These are phyloP conservation scores for Fusarium lyarnte DNA, from an alignment of 2,329 filamentous ascomycete species.

Conservation along the genomic window DNA sequence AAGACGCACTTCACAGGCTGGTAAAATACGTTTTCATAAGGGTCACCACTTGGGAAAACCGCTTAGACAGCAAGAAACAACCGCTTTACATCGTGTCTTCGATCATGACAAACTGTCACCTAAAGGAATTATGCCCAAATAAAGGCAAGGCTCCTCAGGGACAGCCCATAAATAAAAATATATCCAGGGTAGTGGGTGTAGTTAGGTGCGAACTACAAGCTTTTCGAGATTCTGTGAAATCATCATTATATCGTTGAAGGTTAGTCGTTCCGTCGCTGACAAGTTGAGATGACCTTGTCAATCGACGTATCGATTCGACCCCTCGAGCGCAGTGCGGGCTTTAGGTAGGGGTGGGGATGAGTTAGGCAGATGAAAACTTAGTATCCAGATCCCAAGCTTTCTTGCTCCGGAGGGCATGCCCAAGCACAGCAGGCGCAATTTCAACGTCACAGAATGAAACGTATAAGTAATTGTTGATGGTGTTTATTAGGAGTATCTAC, in stretches of 20 bases:
- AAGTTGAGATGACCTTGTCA: background rate
- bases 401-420: background rate
- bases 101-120: background rate
- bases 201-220: background rate
- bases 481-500: slow-evolving; percentile 22
- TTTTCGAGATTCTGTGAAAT: background rate
- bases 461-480: background rate
- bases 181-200: background rate
- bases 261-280: background rate
- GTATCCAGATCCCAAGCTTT: background rate
- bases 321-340: background rate
- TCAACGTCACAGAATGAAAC: background rate
- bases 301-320: background rate
- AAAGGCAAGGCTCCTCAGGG: background rate
- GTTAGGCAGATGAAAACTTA: too few species aligned
- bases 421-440: background rate
- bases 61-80: background rate
- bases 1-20: background rate
- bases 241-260: background rate
- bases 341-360: background rate
- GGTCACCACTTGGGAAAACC: background rate
- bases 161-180: background rate
- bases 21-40: background rate
- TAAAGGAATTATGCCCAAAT: too few species aligned
- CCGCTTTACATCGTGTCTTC: background rate